Evolutionary conservation across 176 grass and related monocot species (phyloP).

Genomic region (Phyllostachys edulis): DNA sequence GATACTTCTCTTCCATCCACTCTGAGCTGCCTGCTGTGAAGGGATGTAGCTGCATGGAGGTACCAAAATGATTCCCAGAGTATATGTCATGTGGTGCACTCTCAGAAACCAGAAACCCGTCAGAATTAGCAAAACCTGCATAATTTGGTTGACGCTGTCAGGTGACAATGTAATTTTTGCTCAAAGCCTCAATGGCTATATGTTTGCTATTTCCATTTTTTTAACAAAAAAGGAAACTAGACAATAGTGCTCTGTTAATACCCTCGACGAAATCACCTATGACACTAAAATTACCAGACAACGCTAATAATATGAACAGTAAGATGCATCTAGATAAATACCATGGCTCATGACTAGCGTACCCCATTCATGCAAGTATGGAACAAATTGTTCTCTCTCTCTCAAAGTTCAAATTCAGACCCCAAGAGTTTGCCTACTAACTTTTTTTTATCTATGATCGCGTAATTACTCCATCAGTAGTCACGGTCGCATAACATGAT

Average conservation of each 20-base stretch:
- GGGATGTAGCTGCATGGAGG: conserved; percentile 5
- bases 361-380: not conserved
- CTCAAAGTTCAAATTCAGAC: not conserved
- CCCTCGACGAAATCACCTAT: not conserved
- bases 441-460: not conserved
- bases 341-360: not conserved
- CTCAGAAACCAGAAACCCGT: conserved; percentile 22
- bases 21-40: conserved; percentile 1
- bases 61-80: conserved; percentile 19
- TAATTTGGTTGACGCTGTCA: not conserved
- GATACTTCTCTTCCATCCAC: conserved; percentile 32
- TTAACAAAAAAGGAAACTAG: not conserved
- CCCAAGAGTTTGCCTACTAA: not conserved
- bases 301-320: not conserved
- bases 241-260: not conserved
- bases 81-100: not conserved
- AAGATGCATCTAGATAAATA: not conserved
- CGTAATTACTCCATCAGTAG: conserved; percentile 2
- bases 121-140: conserved; percentile 20
- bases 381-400: not conserved
- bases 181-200: not conserved
- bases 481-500: not conserved
- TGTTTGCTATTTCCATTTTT: not conserved
- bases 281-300: not conserved
- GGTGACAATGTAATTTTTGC: not conserved